These are phyloP conservation scores for Globisporangium echinulatum DNA, from an alignment of 352 stramenopile species.

Conservation along the genomic window DNA sequence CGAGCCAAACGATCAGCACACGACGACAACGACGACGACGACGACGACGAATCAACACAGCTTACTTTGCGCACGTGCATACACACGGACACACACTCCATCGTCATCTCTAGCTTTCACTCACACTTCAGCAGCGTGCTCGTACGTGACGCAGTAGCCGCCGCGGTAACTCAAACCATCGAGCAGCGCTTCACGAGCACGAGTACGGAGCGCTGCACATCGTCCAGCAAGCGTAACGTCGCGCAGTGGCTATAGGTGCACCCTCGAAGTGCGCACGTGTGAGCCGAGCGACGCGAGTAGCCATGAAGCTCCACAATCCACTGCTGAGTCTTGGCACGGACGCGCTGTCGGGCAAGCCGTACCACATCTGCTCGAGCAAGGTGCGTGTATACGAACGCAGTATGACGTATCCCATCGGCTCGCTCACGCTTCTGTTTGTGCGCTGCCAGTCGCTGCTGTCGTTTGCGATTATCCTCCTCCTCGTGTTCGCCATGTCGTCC, in stretches of 20 bases:
- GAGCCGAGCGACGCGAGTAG: neutral
- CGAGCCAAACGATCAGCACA: neutral
- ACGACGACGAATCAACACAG: neutral
- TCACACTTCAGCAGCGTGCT: too few species aligned
- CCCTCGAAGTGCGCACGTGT: too few species aligned
- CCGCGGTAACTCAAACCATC: too few species aligned
- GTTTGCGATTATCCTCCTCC: slow-evolving; percentile 59
- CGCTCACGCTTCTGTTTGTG: neutral
- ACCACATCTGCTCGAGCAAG: slow-evolving; percentile 80
- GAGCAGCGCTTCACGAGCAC: too few species aligned
- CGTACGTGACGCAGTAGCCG: too few species aligned
- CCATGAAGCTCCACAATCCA: slow-evolving; percentile 65
- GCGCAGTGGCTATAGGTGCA: too few species aligned
- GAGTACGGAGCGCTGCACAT: too few species aligned
- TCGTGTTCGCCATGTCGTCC: slow-evolving; percentile 73
- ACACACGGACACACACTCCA: too few species aligned
- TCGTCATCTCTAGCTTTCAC: too few species aligned
- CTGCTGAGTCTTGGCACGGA: slow-evolving; percentile 83
- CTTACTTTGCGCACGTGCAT: too few species aligned
- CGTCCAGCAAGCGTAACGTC: too few species aligned
- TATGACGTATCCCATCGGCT: neutral
- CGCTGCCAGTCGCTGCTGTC: slow-evolving; percentile 59
- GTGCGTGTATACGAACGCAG: slow-evolving; percentile 18
- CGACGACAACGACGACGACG: neutral
- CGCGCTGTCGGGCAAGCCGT: slow-evolving; percentile 77